These are phyloP conservation scores for Scutellaria minor DNA, from an alignment of 257 asterid genomes.

Conservation along the genomic window DNA sequence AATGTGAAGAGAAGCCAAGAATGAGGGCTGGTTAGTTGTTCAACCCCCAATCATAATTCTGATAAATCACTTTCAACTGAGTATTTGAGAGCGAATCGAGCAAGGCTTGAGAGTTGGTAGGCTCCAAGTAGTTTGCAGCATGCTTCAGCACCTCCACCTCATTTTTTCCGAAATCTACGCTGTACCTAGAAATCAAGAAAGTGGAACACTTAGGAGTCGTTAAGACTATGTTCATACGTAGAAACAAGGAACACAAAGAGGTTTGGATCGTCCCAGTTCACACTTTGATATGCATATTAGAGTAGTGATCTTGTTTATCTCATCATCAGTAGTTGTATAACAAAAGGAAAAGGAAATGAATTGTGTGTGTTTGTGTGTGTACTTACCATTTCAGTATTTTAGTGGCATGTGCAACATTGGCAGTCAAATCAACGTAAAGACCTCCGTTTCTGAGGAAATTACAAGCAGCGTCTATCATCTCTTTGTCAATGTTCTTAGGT, in stretches of 20 bases:
- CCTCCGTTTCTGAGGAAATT: constrained; percentile 68
- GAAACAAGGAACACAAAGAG: no score
- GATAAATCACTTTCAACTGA: constrained; percentile 63
- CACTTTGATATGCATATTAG: no score
- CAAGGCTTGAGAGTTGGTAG: constrained; percentile 55
- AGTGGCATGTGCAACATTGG: constrained; percentile 61
- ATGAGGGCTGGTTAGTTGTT: constrained; percentile 57
- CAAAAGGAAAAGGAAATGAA: neutral
- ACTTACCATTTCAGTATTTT: constrained; percentile 68
- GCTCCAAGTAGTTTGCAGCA: constrained; percentile 76
- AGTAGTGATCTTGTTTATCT: neutral
- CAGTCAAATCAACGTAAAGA: constrained; percentile 55
- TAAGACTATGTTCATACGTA: no score
- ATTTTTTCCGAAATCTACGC: constrained; percentile 78
- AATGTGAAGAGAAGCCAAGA: neutral
- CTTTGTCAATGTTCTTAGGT: constrained; percentile 75
- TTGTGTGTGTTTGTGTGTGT: neutral
- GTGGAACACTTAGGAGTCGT: no score
- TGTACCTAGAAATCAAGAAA: constrained; percentile 51
- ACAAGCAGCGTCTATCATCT: constrained; percentile 69
- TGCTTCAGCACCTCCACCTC: constrained; percentile 84
- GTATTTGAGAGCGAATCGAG: constrained; percentile 65
- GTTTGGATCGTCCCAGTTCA: neutral
- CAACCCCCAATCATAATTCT: constrained; percentile 72
- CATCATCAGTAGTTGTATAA: neutral